Base-by-base conservation (phyloP, 768 basidiomycete genomes). In the Collybia mongolica region DNA sequence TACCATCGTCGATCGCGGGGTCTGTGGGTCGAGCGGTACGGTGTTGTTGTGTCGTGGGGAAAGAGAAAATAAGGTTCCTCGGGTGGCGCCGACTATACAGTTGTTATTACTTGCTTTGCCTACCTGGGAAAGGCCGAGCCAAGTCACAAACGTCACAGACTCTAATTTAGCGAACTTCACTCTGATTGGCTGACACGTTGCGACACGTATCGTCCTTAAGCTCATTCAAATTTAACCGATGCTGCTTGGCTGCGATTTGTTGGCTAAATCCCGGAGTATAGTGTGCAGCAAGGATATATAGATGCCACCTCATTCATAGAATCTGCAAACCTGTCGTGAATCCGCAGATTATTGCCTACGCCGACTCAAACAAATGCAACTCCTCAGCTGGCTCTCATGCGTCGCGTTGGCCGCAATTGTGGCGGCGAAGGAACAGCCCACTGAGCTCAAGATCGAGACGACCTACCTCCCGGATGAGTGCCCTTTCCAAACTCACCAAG, bases 391-490 rank as follows among this genome's bases (percentile, higher is more conserved):
- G 69, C 54, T 83, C 40, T 74, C 80, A n/a, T 61, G 71, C 50
- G 57, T 83, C 46, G 59, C 79, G 36, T 58, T 82, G n/a, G 75
- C 73, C 19, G 72, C 69, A 14, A 66, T 69, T 17, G 80, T 72
- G 11, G 65, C 74, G 20, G 79, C 78, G 9, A 70, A 67, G 39
- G 62, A 60, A 18, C 46, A 74, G 6, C 84, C 83, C 2, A 71
- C 65, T 0, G 77, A 83, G 53, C 79, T 92, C 28, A 54, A 72
- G 39, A 83, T 90, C 19, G 81, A 89, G 28, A 80, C 79, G 24
- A 85, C 82, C 0, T 79, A 70, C 58, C 61, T 68, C 53, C 90
- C 90, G 1, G 72, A 76, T 1, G 71, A 75, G 37, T 91, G 90
- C 61, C 42, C 70, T 1, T 52, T 66, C 28, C 81, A 76, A 58